Conservation (phyloP, 345 rosid species). For the Rhodomyrtus tomentosa region DNA sequence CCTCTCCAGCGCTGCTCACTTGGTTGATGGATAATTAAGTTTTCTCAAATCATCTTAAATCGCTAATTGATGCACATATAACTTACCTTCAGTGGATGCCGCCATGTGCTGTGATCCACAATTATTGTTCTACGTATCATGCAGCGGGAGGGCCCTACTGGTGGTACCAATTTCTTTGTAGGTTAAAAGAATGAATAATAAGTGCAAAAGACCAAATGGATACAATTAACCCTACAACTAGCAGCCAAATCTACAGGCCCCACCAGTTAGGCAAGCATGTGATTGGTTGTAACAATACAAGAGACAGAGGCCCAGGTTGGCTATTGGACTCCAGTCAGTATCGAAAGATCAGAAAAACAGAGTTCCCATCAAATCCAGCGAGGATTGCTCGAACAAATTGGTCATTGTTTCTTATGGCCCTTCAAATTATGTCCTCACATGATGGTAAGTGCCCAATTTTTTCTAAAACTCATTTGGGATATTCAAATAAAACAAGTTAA, state of each 20-base stretch:
- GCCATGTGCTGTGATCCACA: background rate
- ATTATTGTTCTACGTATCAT: background rate
- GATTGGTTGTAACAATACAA: background rate
- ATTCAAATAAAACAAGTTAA: background rate
- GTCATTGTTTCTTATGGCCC: background rate
- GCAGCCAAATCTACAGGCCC: background rate
- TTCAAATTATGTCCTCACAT: background rate
- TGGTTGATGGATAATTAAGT: background rate
- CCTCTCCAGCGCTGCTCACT: background rate
- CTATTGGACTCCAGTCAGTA: background rate
- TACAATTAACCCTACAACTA: background rate
- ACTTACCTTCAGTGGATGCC: background rate
- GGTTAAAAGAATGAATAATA: background rate
- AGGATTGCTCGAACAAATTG: background rate
- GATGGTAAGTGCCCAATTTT: background rate
- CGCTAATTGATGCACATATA: background rate
- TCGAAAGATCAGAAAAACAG: background rate
- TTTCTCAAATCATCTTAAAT: background rate
- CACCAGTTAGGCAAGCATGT: background rate
- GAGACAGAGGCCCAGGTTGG: background rate
- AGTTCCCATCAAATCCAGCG: background rate
- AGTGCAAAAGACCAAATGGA: background rate
- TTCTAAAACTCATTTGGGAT: background rate
- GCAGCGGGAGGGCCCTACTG: background rate
- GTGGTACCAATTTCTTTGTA: background rate